Base-by-base conservation (phyloP, 495 filamentous ascomycete species). In the Pyrenopolyporus hunteri region DNA sequence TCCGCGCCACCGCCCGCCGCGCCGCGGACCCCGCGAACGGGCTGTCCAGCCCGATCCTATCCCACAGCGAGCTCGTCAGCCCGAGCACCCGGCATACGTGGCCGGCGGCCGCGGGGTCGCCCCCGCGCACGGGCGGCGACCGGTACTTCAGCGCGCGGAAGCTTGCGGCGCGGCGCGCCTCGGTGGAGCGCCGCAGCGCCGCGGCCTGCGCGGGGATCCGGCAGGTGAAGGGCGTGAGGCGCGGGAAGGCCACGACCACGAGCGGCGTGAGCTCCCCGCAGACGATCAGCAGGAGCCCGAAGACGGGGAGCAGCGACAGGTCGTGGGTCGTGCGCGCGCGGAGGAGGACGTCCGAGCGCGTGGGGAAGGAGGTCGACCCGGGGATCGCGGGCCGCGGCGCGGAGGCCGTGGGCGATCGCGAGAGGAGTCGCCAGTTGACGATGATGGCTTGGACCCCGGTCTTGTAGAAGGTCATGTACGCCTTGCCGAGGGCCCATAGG, bases 201-300 rank as follows among this genome's bases (percentile, higher is more conserved):
- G 76, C 74, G 0, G 89, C 66, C 73, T 97, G 93, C 32, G 66
- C 69, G 0, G 94, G 94, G 7, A 97, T 85, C 1, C 91, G 83
- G 68, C 93, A 96, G 0, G 90, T 89, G 51, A 79, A 82, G 0
- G 93, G 93, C 10, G 94, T 88, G 28, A 91, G 72, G 6, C 78
- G 75, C 4, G 84, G 84, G 13, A 93, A 73, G n/a, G 89, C 76
- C 4, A 88, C 71, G 0, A 88, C 80, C 5, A 94, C 70, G 1
- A 97, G 59, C 0, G 93, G 91, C 5, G 91, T 90, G 70, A 94
- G 86, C 69, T 97, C 93, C 2, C 91, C 94, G 69, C 87, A 91
- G 31, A 95, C 37, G 0, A 92, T 49, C 1, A 96, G 78, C 2
- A 96, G 69, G 2, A 96, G 16, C 0, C 69, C 83, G 70, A 98